Base-by-base conservation (phyloP, 345 rosid genomes). In the Noccaea caerulescens region DNA sequence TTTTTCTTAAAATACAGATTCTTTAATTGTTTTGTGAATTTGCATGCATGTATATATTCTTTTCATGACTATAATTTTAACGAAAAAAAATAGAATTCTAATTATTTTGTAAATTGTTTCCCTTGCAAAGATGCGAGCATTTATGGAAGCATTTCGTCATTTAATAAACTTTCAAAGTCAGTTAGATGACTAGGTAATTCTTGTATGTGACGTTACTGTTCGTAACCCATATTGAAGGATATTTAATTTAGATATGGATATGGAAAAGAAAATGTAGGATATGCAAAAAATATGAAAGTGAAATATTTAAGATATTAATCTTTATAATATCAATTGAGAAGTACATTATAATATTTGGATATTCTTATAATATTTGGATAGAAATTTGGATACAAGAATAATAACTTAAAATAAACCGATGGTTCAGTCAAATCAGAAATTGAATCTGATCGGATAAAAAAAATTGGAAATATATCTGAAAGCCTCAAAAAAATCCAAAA, bases 231-330 rank as follows among this genome's bases (percentile, higher is more conserved):
- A 16, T 49, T 11, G n/a, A 32, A 14, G 47, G 67, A 68, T 53
- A 60, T 38, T 62, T 56, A 63, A 36, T 42, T 32, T 63, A 30
- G 39, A 61, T 27, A 39, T 64, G 66, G 66, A 69, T 59, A 45
- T 43, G 11, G 68, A 75, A 75, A 60, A 44, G 23, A 59, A 68
- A 74, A 25, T 42, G 55, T 47, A 7, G 37, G 44, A 72, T 73
- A 58, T 66, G 77, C 59, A 33, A 30, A 51, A 61, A 54, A 34
- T 67, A 60, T 60, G 79, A 69, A 53, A 61, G 53, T 54, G 75
- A 75, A 62, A 68, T 56, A 68, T 56, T 18, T 25, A 53, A 68
- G 51, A 69, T 55, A 76, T 43, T 46, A 56, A 67, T 49, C 1
- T 20, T 20, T 20, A 20, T 20, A 20, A 16, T 20, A 20, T 20